Conservation (phyloP, 202 grass and related monocot genomes). For the Schoenoplectus triqueter region DNA sequence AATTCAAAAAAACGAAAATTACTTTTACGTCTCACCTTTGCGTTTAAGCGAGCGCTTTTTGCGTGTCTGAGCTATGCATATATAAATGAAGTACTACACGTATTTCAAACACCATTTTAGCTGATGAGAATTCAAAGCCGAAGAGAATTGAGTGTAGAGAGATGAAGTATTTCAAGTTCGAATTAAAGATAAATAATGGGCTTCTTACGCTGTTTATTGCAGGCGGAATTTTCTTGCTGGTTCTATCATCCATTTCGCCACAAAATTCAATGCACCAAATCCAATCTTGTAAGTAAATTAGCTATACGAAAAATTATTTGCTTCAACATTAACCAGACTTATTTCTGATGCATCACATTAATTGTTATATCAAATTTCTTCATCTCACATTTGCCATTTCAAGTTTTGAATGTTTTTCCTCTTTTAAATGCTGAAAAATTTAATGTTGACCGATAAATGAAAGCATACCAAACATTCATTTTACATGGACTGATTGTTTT, state of each 20-base stretch:
- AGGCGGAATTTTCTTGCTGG: background rate
- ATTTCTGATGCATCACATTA: background rate
- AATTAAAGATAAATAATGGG: background rate
- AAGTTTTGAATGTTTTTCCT: background rate
- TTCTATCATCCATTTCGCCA: background rate
- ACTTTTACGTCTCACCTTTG: too few relatives aligned
- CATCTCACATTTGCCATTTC: background rate
- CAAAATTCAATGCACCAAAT: background rate
- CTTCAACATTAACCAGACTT: background rate
- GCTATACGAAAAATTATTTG: background rate
- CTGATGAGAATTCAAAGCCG: conserved; percentile 8
- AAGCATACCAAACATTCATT: background rate
- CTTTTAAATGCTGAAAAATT: background rate
- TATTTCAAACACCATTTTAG: background rate
- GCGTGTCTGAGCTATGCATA: too few relatives aligned
- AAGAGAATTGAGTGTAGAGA: background rate
- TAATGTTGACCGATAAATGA: background rate
- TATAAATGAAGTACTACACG: too few relatives aligned
- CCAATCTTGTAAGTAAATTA: conserved; percentile 25
- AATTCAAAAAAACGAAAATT: too few relatives aligned
- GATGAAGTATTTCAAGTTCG: background rate
- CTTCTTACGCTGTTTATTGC: background rate
- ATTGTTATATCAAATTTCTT: background rate
- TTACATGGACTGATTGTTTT: background rate
- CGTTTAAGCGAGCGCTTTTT: too few relatives aligned